Evolutionary conservation across 202 grass and related monocot species (phyloP), one percentile per base, ranked within the genome.

Genomic region (Zoysia matrella): DNA sequence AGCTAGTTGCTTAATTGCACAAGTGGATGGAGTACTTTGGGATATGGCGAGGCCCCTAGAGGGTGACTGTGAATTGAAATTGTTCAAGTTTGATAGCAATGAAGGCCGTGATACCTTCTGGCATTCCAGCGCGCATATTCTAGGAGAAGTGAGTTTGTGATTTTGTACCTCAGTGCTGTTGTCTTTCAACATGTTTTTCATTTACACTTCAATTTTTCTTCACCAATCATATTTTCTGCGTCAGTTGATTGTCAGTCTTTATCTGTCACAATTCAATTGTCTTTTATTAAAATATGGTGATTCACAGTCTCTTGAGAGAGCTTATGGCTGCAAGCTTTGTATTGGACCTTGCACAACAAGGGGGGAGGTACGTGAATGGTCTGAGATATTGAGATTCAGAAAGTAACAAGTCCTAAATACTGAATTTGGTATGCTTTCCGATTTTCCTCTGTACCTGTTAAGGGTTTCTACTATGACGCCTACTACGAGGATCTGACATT

Each of bases 381-480:
- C 4, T 46, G 2, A 79, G 11, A 22, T 74, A 71, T 2, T 45
- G 51, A 64, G 15, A n/a, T 8, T 52, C 56, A 64, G 30, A 14
- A 67, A 85, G 18, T 67, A 57, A 5, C 6, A 60, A 52, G 1
- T 58, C 41, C 11, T 77, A 81, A 45, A 50, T 16, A 39, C n/a
- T 67, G 6, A 49, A 54, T 73, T 78, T 71, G 49, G 46, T 60
- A 77, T 82, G 30, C 67, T 90, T 67, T 85, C 46, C 80, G 22
- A 74, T 89, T 63, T 67, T 69, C 43, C 48, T 48, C 58, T 75
- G 89, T 39, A 55, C 67, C 43, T 69, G 41, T 78, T 52, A 67
- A 99, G 93, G 96, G 96, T 79, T 99, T 99, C 83, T 99, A 99
- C 75, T 99, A 99, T 76, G 96, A 99, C 87, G 96, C 93, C 63